Conservation (phyloP, 345 rosid genomes). For the rapeseed (Brassica napus) region Da-Ae NC_063445.1:27164001-27164500, state of each 20-base stretch:
- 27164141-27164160: too few species aligned
- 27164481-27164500: slow-evolving; percentile 57
- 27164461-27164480: slow-evolving; percentile 52
- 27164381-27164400: slow-evolving; percentile 56
- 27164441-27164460: slow-evolving; percentile 48
- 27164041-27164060: too few species aligned
- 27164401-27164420: slow-evolving; percentile 47
- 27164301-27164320: slow-evolving; percentile 44
- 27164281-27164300: slow-evolving; percentile 48
- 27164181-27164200: slow-evolving; percentile 35
- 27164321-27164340: slow-evolving; percentile 46
- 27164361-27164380: slow-evolving; percentile 38
- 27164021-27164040: too few species aligned
- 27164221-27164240: slow-evolving; percentile 51
- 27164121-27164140: too few species aligned
- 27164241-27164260: slow-evolving; percentile 62
- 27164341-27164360: slow-evolving; percentile 43
- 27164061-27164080: too few species aligned
- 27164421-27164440: slow-evolving; percentile 49
- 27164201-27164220: slow-evolving; percentile 91
- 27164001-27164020: too few species aligned
- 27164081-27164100: too few species aligned
- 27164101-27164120: too few species aligned
- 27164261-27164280: slow-evolving; percentile 99
- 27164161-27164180: too few species aligned